These are phyloP conservation scores for Gloeostereum incarnatum DNA, from an alignment of 768 basidiomycete genomes.

Conservation along the genomic window DNA sequence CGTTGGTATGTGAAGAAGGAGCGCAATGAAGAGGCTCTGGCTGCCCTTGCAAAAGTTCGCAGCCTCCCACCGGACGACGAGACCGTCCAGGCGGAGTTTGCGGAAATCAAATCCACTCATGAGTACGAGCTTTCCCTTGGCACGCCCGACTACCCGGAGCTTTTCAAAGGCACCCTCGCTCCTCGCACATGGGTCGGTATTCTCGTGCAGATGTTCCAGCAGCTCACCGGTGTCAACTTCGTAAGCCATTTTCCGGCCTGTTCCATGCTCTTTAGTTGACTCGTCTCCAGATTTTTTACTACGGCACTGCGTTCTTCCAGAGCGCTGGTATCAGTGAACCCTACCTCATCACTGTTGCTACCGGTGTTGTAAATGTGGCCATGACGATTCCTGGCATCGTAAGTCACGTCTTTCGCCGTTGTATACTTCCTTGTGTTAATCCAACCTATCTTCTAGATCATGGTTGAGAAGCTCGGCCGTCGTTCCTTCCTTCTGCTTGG, in stretches of 20 bases:
- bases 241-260: neutral
- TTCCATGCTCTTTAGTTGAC: neutral
- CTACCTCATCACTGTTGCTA: constrained; percentile 10
- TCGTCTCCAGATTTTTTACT: constrained; percentile 18
- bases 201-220: constrained; percentile 56
- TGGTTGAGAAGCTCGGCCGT: constrained; percentile 9
- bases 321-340: constrained; percentile 9
- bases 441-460: no score
- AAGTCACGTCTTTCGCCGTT: no score
- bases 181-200: no score
- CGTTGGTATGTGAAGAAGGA: constrained; percentile 50
- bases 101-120: no score
- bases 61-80: constrained; percentile 29
- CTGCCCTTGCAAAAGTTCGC: constrained; percentile 39
- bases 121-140: no score
- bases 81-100: constrained; percentile 34
- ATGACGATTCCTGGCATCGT: constrained; percentile 11
- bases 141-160: no score
- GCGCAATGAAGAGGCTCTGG: constrained; percentile 33
- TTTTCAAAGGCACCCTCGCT: no score
- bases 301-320: constrained; percentile 7
- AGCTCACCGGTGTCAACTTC: constrained; percentile 61
- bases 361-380: constrained; percentile 13
- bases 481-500: constrained; percentile 8
- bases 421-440: no score